phyloP scores from a whole-genome alignment of 2,329 filamentous ascomycete genomes.

The Verticillium isaacii region DNA sequence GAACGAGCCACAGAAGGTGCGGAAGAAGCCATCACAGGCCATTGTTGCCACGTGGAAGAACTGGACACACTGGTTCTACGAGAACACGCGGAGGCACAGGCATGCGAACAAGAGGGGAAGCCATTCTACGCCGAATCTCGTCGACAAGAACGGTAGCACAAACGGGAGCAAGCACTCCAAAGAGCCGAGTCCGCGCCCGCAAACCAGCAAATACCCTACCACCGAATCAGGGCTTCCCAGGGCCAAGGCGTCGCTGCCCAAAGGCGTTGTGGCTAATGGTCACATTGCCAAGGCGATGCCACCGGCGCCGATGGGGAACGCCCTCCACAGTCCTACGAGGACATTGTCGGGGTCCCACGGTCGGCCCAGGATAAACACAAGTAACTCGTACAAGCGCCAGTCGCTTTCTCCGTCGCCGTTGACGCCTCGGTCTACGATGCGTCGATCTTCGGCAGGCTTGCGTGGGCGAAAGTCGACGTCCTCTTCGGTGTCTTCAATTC shows the following conservation, averaged over 20 bases:
- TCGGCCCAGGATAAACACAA: slow-evolving; percentile 29
- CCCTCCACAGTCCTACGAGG: slow-evolving; percentile 20
- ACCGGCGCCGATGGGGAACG: not conserved
- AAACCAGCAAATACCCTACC: slow-evolving; percentile 53
- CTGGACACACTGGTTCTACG: slow-evolving; percentile 59
- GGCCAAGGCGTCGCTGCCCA: slow-evolving; percentile 41
- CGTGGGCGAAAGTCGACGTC: slow-evolving; percentile 93
- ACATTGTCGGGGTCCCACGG: slow-evolving; percentile 16
- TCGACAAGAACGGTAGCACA: slow-evolving; percentile 40
- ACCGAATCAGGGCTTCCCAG: slow-evolving; percentile 28
- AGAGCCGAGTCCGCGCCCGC: slow-evolving; percentile 52
- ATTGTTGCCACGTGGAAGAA: slow-evolving; percentile 59
- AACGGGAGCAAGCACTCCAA: slow-evolving; percentile 38
- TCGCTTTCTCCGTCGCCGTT: slow-evolving; percentile 83
- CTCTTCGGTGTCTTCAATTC: slow-evolving; percentile 87
- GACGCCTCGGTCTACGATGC: slow-evolving; percentile 81
- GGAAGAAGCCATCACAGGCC: slow-evolving; percentile 53
- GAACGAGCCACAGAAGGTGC: slow-evolving; percentile 37
- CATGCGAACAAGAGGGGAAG: slow-evolving; percentile 45
- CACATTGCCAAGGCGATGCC: slow-evolving; percentile 26
- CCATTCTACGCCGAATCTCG: slow-evolving; percentile 55
- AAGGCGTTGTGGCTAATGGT: slow-evolving; percentile 48
- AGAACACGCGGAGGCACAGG: slow-evolving; percentile 49
- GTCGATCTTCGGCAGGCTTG: slow-evolving; percentile 76
- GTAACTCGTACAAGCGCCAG: slow-evolving; percentile 59